Conservation (phyloP, 1,284 basidiomycete species). For the Cronartium quercuum region DNA sequence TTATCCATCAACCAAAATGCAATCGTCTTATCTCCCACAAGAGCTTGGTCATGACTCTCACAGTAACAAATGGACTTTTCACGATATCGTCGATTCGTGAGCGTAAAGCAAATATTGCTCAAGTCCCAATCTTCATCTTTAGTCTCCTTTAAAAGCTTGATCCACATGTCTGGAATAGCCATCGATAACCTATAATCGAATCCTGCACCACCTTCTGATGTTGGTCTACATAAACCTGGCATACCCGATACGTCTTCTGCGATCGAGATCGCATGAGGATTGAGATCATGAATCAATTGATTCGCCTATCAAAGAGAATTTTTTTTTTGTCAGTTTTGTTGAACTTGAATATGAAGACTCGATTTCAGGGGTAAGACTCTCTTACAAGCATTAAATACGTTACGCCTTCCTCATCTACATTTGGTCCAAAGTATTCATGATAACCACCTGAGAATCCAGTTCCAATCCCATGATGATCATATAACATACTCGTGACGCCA, state of each 20-base stretch:
- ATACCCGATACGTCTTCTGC: constrained; percentile 98
- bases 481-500: constrained; percentile 99
- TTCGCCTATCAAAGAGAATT: constrained; percentile 64
- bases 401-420: constrained; percentile 79
- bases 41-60: constrained; percentile 94
- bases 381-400: constrained; percentile 92
- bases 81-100: constrained; percentile 79
- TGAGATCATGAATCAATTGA: constrained; percentile 73
- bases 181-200: constrained; percentile 97
- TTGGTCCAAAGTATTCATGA: constrained; percentile 89
- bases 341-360: not conserved
- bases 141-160: constrained; percentile 93
- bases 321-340: constrained; percentile 15
- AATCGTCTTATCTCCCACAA: constrained; percentile 95
- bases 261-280: constrained; percentile 76
- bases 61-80: constrained; percentile 93
- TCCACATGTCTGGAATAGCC: constrained; percentile 99
- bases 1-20: constrained; percentile 99
- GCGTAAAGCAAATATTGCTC: constrained; percentile 75
- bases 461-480: constrained; percentile 92
- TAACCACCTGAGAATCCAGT: constrained; percentile 95
- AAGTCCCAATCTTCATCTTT: constrained; percentile 83
- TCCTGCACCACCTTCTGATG: constrained; percentile 76
- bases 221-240: constrained; percentile 82
- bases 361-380: constrained; percentile 40